Evolutionary conservation across 352 stramenopile genomes (phyloP), one percentile per base, ranked within the genome.

Genomic region (Phytopythium cucurbitacearum): DNA sequence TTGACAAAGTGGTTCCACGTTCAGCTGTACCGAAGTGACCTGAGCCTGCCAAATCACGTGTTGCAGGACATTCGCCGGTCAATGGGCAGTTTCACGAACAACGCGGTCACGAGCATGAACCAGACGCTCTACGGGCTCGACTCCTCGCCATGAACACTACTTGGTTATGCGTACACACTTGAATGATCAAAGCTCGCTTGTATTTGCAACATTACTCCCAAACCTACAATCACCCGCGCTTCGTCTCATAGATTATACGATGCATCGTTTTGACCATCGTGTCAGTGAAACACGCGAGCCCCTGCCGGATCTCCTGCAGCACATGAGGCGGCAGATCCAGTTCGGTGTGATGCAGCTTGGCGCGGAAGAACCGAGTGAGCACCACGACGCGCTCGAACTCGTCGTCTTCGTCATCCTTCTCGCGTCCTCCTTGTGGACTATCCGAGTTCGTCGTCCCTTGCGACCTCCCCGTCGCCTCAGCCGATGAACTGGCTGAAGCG

Each of bases 191-290:
- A 46, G 34, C 51, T 43, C 15, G 35, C 28, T 28, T 28, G 21
- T 28, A 28, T 28, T 28, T 28, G 21, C 21, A 50, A 50, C 33
- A 16, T 9, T 16, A 36, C 28, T 9, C 12, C 45, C 38, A 51
- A 32, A 46, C 5, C 47, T 52, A 52, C 9, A 52, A 35, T 15
- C 12, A 9, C 4, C 34, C 21, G n/a, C 47, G 47, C 15, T 52
- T 43, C n/a, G 36, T 52, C 36, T 73, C 61, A 37, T 65, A 73
- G 28, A 73, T 73, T 38, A 67, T 57, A 13, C 65, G 61, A 38
- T 70, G 66, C 62, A 74, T 74, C 40, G 59, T 74, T 28, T 68
- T 61, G 43, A 69, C 62, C 66, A 74, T 74, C 5, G 62, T 64
- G 42, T 74, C 66, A 2, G 59, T 69, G 51, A 71, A 74, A 40